Base-by-base conservation (phyloP, 768 basidiomycete genomes). In the Suillus discolor region DNA sequence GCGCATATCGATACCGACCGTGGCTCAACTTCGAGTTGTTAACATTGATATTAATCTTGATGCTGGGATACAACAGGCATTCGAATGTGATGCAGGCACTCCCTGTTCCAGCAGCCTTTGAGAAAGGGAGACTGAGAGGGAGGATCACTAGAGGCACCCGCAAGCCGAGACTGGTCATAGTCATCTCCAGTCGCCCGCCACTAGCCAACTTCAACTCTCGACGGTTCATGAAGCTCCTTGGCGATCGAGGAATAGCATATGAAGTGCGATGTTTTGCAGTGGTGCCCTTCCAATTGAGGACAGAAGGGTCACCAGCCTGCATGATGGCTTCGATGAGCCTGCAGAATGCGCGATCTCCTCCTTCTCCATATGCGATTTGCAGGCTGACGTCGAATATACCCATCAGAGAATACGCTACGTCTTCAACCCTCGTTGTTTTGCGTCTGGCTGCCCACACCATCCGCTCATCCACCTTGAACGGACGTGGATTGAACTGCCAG, bases 281-380 rank as follows among this genome's bases (percentile, higher is more conserved):
- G 2, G 2, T 4, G 5, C 53, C 53, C 53, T 54, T 54, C 66
- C 66, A 66, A 16, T 65, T 64, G 6, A 66, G 62, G 38, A 66
- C 55, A 16, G 42, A 45, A 34, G 36, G 57, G 51, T 66, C 45
- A 28, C 47, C 62, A 8, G 42, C 25, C 23, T 64, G 66, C 25
- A 66, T 54, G n/a, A 66, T 57, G 28, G 64, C 66, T 23, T 65
- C n/a, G 15, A 65, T 44, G 25, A 66, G 66, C 16, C 66, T 65
- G 20, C 25, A 64, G 41, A 66, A 66, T 13, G 66, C 66, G 20
- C 54, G 63, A 25, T 66, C 63, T 28, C 38, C 51, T 28, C 70
- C 70, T 55, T 68, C 69, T 38, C 70, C 70, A 57, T 71, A 71
- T 16, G 61, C 53, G 25, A 70, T 66, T 8, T 67, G 59, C 20